Evolutionary conservation across 495 filamentous ascomycete genomes (phyloP), one percentile per base, ranked within the genome.

Genomic region (Tuber brumale): DNA sequence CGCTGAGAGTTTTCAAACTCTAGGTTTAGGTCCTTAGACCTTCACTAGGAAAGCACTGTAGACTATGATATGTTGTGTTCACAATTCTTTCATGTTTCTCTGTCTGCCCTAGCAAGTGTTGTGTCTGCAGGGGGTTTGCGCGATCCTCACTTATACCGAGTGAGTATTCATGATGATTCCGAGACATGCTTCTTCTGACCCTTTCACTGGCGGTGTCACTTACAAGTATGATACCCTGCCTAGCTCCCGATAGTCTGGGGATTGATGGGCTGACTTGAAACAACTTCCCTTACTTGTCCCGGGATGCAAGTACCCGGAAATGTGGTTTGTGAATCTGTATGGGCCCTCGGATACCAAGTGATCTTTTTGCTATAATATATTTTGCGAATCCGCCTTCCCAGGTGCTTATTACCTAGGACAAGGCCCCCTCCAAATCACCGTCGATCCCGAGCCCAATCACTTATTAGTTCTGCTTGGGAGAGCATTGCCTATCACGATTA

Each of bases 111-210:
- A 66, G n/a, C 27, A 16, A 66, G 19, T 35, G 31, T 66, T 35
- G n/a, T 4, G 10, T 19, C 27, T 18, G 31, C 57, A 14, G 35
- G 16, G 31, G 0, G 57, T 35, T 66, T 66, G 27, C 37, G 4
- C 4, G 16, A 5, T 16, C 4, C 0, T 66, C 14, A 66, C 57
- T 66, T 18, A 7, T 66, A 6, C 14, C 57, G 57, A 35, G 57
- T 66, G 57, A 35, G 57, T 66, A 35, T 66, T 66, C 57, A 66
- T 66, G 57, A 66, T 66, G 57, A 19, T 66, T 66, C 57, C 14
- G 5, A 66, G 57, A 66, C 27, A 66, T 14, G 10, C 57, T 19
- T 12, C 51, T 7, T n/a, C 12, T 66, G 4, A 1, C 12, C 57
- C 14, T 66, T 35, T 66, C 14, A 2, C 57, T 7, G 0, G 14